These are phyloP conservation scores for Pyronema domesticum DNA, from an alignment of 495 filamentous ascomycete species.

Conservation along the genomic window DNA sequence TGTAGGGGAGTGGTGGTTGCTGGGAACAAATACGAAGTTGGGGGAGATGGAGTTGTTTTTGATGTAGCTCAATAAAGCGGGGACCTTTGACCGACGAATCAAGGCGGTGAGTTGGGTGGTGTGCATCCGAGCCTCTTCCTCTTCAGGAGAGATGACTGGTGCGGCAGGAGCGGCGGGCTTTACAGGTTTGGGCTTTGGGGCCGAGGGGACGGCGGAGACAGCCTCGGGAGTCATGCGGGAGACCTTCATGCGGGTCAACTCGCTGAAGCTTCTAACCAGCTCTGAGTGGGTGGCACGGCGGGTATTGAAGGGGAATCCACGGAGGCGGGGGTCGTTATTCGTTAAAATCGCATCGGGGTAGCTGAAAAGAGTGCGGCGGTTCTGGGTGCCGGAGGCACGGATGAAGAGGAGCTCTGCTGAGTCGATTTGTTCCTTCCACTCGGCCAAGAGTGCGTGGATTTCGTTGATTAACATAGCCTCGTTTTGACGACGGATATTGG, in stretches of 20 bases:
- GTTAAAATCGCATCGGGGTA: conserved; percentile 75
- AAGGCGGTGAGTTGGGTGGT: conserved; percentile 74
- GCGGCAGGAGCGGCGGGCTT: conserved; percentile 14
- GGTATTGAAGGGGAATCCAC: conserved; percentile 87
- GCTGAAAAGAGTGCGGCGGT: conserved; percentile 69
- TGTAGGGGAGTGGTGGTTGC: conserved; percentile 65
- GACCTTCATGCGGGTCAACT: conserved; percentile 77
- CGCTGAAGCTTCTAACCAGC: conserved; percentile 80
- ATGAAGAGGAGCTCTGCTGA: conserved; percentile 70
- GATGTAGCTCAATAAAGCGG: conserved; percentile 72
- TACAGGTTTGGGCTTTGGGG: conserved; percentile 29
- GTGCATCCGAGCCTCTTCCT: conserved; percentile 61
- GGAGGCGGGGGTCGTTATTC: conserved; percentile 63
- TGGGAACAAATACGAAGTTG: conserved; percentile 56
- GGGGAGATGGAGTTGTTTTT: conserved; percentile 47
- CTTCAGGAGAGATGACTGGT: conserved; percentile 53
- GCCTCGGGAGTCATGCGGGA: conserved; percentile 48
- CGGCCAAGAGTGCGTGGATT: conserved; percentile 53
- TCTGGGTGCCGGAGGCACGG: conserved; percentile 71
- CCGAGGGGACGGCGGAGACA: conserved; percentile 26
- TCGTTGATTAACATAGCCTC: conserved; percentile 74
- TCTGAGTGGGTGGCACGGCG: conserved; percentile 86
- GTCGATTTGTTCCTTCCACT: conserved; percentile 74
- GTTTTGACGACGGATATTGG: conserved; percentile 78
- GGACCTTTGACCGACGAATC: conserved; percentile 76